A percentile compares a stretch with the other conserved stretches of the same genome.
phyloP scores from a whole-genome alignment of 2,329 filamentous ascomycete genomes.

The Stagonosporopsis tanaceti region DNA sequence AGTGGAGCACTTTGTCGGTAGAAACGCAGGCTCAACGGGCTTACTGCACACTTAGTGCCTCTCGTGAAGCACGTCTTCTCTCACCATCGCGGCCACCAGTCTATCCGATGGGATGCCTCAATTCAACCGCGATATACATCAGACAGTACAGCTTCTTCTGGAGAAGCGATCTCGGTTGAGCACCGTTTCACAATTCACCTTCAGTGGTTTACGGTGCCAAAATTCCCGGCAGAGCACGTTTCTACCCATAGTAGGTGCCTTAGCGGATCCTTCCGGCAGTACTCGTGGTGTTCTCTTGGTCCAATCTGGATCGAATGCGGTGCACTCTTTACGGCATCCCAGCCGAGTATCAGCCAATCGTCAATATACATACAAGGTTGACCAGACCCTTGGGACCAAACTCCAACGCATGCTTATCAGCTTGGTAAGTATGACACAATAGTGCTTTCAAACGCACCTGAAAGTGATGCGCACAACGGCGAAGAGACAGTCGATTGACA shows the following conservation, averaged over 20 bases:
- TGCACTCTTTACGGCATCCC: constrained; percentile 38
- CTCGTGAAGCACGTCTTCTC: constrained; percentile 3
- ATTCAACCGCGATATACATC: not conserved
- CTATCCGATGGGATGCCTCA: not conserved
- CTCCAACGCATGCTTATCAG: constrained; percentile 46
- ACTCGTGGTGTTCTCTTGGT: constrained; percentile 23
- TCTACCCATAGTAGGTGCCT: constrained; percentile 33
- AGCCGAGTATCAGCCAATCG: constrained; percentile 40
- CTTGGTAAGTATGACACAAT: constrained; percentile 23
- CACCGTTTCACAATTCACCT: constrained; percentile 6
- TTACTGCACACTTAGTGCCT: constrained; percentile 42
- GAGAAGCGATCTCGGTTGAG: not conserved
- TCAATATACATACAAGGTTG: constrained; percentile 30
- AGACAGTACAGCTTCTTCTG: not conserved
- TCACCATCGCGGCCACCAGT: not conserved
- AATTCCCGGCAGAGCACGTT: constrained; percentile 33
- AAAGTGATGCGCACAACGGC: not conserved
- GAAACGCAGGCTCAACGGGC: constrained; percentile 39
- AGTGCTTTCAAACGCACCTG: not conserved
- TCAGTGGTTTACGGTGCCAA: constrained; percentile 25
- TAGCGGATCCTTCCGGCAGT: constrained; percentile 25
- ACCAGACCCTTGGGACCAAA: constrained; percentile 38
- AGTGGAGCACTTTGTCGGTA: not conserved
- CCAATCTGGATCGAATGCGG: constrained; percentile 27
- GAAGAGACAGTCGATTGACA: constrained; percentile 1